Evolutionary conservation across 768 basidiomycete genomes (phyloP).

Genomic region (Tylopilus sp.): DNA sequence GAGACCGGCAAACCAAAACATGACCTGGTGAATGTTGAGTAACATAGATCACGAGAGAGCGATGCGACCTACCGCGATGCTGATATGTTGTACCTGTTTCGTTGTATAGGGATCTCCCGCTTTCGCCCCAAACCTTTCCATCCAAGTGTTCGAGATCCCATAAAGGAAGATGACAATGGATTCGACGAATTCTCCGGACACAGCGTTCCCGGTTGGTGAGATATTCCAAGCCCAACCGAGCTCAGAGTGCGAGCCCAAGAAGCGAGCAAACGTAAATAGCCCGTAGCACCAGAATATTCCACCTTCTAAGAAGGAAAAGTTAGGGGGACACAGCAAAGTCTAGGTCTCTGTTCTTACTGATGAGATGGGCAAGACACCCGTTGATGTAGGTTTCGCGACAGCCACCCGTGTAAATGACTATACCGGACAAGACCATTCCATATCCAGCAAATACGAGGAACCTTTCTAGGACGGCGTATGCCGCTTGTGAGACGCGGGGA

Average conservation of each 20-base stretch:
- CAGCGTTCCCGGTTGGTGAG: conserved; percentile 45
- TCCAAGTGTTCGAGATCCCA: conserved; percentile 91
- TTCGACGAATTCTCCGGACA: conserved; percentile 76
- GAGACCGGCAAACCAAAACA: conserved; percentile 94
- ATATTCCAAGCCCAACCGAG: conserved; percentile 96
- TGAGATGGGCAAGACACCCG: conserved; percentile 84
- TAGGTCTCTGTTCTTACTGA: conserved; percentile 53
- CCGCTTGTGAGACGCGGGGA: conserved; percentile 41
- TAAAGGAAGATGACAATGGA: conserved; percentile 82
- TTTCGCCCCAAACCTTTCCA: conserved; percentile 89
- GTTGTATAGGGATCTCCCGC: conserved; percentile 83
- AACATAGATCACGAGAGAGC: neutral
- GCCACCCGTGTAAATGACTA: conserved; percentile 82
- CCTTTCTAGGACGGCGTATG: conserved; percentile 58
- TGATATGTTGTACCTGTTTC: conserved; percentile 91
- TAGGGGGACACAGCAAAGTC: neutral
- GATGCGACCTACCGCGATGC: conserved; percentile 69
- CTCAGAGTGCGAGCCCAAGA: conserved; percentile 82
- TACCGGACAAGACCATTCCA: conserved; percentile 60
- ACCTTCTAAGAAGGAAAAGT: conserved; percentile 53
- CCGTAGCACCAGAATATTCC: conserved; percentile 94
- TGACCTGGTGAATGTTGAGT: conserved; percentile 43
- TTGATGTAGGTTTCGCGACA: conserved; percentile 79
- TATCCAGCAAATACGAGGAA: conserved; percentile 70
- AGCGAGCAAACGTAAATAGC: conserved; percentile 87